Conservation (phyloP, 176 grass and related monocot species). For the Oropetium thomaeum region DNA sequence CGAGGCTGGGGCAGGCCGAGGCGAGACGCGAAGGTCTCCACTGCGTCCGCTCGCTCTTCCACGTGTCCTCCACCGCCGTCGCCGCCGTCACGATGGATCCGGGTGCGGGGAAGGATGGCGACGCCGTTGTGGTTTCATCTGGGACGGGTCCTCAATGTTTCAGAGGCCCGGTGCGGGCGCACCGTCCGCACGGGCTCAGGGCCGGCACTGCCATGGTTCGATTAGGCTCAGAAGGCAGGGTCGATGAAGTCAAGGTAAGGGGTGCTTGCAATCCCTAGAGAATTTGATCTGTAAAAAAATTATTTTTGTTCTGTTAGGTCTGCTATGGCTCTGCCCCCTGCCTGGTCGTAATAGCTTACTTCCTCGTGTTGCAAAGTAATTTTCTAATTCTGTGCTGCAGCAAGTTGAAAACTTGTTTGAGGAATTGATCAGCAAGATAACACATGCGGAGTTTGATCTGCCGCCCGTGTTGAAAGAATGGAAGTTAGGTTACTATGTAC, state of each 20-base stretch:
- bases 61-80: no score
- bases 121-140: no score
- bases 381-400: constrained; percentile 27
- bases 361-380: neutral
- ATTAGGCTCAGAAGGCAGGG: neutral
- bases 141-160: no score
- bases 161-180: no score
- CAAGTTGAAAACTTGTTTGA: constrained; percentile 37
- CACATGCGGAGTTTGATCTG: constrained; percentile 45
- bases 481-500: constrained; percentile 40
- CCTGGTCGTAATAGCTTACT: neutral
- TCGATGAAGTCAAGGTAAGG: neutral
- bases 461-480: constrained; percentile 39
- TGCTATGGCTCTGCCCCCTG: neutral
- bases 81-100: no score
- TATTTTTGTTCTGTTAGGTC: neutral
- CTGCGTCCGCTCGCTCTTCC: no score
- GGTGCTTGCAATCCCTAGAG: neutral
- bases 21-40: no score
- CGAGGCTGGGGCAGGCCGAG: no score
- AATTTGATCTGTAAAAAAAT: neutral
- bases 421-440: constrained; percentile 34
- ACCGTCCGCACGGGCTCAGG: no score
- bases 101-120: no score
- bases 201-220: neutral